Percentiles rank a stretch among this genome's conserved stretches.
These are phyloP conservation scores for Fraxinus excelsior DNA, from an alignment of 257 asterid species.

Conservation along the genomic window DNA sequence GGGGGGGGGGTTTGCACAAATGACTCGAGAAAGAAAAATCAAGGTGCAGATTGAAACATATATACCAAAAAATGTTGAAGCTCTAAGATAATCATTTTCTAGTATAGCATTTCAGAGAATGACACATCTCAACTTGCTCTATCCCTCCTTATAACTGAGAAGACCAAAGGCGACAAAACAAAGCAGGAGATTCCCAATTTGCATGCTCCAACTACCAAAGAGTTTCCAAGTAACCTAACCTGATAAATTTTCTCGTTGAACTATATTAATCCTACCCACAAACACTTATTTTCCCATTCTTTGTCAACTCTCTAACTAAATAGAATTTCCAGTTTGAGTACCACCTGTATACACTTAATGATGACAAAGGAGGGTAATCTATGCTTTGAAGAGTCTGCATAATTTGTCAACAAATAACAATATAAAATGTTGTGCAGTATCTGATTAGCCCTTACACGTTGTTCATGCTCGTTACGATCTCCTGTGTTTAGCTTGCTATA, in stretches of 20 bases:
- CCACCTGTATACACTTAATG: background rate
- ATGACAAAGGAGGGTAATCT: background rate
- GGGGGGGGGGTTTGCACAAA: background rate
- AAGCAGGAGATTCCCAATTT: background rate
- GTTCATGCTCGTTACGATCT: slow-evolving; percentile 74
- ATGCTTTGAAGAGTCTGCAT: background rate
- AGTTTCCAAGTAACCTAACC: background rate
- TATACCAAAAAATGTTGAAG: background rate
- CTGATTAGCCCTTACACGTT: slow-evolving; percentile 49
- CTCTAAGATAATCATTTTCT: background rate
- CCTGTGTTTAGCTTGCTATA: slow-evolving; percentile 61
- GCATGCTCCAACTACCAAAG: background rate
- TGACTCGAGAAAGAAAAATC: background rate
- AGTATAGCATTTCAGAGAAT: background rate
- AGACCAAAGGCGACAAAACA: background rate
- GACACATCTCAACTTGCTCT: background rate
- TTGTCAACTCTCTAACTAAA: background rate
- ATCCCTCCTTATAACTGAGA: background rate
- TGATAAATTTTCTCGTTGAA: background rate
- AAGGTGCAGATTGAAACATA: background rate
- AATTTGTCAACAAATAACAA: background rate
- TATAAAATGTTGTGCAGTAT: background rate
- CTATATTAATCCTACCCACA: background rate
- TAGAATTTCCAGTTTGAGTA: background rate
- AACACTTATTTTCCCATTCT: background rate